These are phyloP conservation scores for Pseudevernia furfuracea DNA, from an alignment of 495 filamentous ascomycete species.

Conservation along the genomic window DNA sequence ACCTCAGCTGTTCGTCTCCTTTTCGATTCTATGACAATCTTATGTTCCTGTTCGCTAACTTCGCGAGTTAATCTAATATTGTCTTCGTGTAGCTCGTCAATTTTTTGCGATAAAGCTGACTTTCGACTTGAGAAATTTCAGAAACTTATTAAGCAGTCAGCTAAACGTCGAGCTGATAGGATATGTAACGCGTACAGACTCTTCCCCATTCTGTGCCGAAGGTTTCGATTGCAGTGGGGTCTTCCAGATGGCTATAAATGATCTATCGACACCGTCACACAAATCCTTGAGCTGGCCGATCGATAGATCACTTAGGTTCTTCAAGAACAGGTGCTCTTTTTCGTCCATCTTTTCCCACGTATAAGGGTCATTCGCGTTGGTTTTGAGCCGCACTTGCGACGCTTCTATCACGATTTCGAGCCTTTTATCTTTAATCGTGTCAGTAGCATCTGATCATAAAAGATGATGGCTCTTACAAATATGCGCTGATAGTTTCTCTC, in stretches of 20 bases:
- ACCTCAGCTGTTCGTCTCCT: not conserved
- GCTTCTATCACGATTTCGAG: no score
- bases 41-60: not conserved
- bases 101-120: constrained; percentile 13
- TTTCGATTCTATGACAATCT: not conserved
- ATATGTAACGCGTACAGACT: constrained; percentile 7
- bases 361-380: constrained; percentile 10
- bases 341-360: constrained; percentile 1
- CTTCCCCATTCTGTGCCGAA: no score
- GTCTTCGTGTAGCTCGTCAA: constrained; percentile 9
- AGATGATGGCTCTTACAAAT: constrained; percentile 18
- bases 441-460: constrained; percentile 3
- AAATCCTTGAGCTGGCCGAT: not conserved
- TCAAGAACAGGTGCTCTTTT: constrained; percentile 7
- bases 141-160: constrained; percentile 9
- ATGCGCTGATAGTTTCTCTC: constrained; percentile 21
- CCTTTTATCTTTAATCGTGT: constrained; percentile 15
- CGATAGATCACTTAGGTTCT: constrained; percentile 11
- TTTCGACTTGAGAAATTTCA: constrained; percentile 3
- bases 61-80: constrained; percentile 12
- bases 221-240: no score
- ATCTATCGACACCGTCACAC: no score
- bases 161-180: not conserved
- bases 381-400: no score
- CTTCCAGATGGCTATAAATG: no score